These are phyloP conservation scores for Solanum tarapatanum DNA, from an alignment of 257 asterid species.

Conservation along the genomic window DNA sequence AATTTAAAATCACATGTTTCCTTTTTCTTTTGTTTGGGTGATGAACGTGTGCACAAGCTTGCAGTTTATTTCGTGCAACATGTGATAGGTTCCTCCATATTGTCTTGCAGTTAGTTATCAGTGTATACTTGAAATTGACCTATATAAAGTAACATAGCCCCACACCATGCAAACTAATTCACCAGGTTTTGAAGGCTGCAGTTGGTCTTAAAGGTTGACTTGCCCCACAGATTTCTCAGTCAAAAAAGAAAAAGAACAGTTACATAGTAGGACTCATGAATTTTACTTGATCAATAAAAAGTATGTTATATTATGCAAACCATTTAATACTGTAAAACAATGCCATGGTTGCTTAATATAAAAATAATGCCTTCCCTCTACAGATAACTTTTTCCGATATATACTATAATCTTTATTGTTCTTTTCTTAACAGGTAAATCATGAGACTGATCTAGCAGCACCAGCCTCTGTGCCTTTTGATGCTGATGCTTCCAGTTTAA, in stretches of 20 bases:
- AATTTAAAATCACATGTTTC: background rate
- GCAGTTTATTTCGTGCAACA: background rate
- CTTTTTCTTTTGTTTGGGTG: background rate
- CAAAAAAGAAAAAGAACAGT: background rate
- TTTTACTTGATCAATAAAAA: background rate
- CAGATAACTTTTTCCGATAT: background rate
- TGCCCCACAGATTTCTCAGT: background rate
- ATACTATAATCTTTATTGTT: background rate
- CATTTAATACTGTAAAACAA: background rate
- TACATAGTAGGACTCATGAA: background rate
- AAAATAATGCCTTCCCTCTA: background rate
- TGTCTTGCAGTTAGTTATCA: background rate
- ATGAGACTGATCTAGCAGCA: constrained; percentile 26
- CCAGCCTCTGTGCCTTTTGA: constrained; percentile 34
- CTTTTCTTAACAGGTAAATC: constrained; percentile 33
- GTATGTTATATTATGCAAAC: background rate
- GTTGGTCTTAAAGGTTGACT: background rate
- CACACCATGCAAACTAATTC: background rate
- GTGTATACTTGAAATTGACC: background rate
- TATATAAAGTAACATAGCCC: background rate
- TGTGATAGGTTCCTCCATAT: background rate
- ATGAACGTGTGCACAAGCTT: background rate
- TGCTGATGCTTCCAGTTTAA: constrained; percentile 32
- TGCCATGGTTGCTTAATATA: background rate
- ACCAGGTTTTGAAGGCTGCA: background rate